Evolutionary conservation across 495 filamentous ascomycete species (phyloP), one percentile per base, ranked within the genome.

Genomic region (Penicillium turbatum): DNA sequence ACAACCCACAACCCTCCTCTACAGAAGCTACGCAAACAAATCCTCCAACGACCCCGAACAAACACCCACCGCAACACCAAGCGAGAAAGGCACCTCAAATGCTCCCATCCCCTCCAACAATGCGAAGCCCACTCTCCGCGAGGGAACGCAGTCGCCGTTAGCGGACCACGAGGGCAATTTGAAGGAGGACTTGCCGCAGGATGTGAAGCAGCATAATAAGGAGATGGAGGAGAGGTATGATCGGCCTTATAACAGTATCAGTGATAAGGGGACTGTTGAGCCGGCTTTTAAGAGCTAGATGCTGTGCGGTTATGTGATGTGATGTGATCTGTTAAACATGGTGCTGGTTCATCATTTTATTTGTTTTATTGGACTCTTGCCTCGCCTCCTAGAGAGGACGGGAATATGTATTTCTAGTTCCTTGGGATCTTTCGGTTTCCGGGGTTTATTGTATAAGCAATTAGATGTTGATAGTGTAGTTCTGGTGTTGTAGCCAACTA

Each of bases 201-300:
- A 75, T 50, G 73, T 75, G 44, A 72, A 67, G 44, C 39, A 55
- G 32, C 73, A 75, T 53, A 76, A 75, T 35, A 53, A 55, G 36
- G 73, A 75, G 8, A 45, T 76, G 53, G 56, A 61, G 19, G 37
- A 69, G 9, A 59, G 72, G 26, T 61, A 75, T 56, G 71, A 75
- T 57, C 57, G 57, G 29, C 56, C 71, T 6, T 76, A 72, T 40
- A 74, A 74, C 53, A 60, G 63, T 48, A 69, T 73, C 16, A 55
- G 46, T n/a, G 68, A 72, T 51, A 55, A 64, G 17, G 72, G 70
- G 15, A 55, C 59, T 6, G 55, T 67, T n/a, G 51, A 63, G 47
- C 62, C 64, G n/a, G 51, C 50, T 0, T 65, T 56, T 39, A 30
- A 60, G 49, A 54, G 19, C 6, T 27, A 36, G 43, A 9, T 13